These are phyloP conservation scores for Psidium friedrichsthalianum DNA, from an alignment of 345 rosid genomes.

Conservation along the genomic window DNA sequence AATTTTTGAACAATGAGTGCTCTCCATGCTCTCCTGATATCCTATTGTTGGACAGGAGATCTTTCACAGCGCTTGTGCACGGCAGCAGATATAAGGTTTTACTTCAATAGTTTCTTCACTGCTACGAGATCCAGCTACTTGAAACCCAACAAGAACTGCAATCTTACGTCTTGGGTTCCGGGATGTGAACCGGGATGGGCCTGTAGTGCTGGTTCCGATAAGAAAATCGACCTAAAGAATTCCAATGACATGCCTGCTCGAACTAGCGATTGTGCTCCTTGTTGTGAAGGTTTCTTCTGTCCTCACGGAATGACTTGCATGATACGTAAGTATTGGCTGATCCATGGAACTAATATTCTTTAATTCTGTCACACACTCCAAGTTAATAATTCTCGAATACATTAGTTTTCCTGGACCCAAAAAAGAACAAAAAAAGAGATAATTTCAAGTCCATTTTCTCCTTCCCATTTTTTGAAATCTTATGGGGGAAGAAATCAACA, in stretches of 20 bases:
- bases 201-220: conserved; percentile 36
- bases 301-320: conserved; percentile 96
- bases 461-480: neutral
- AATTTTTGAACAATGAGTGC: neutral
- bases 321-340: conserved; percentile 65
- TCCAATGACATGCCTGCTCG: conserved; percentile 47
- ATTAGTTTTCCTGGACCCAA: neutral
- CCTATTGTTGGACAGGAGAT: conserved; percentile 40
- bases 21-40: neutral
- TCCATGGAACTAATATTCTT: neutral
- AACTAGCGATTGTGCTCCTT: conserved; percentile 37
- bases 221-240: conserved; percentile 43
- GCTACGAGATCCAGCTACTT: conserved; percentile 39
- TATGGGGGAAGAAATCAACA: neutral
- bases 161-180: conserved; percentile 69
- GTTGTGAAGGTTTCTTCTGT: conserved; percentile 97
- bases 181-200: conserved; percentile 99
- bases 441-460: neutral
- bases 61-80: conserved; percentile 63
- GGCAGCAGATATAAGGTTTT: conserved; percentile 81
- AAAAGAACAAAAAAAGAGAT: neutral
- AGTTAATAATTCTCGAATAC: neutral
- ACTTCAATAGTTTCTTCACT: conserved; percentile 44
- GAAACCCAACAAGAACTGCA: conserved; percentile 85
- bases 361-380: neutral